Conservation (phyloP, 164 flowering plant genomes). For the Vitis vinifera region DNA sequence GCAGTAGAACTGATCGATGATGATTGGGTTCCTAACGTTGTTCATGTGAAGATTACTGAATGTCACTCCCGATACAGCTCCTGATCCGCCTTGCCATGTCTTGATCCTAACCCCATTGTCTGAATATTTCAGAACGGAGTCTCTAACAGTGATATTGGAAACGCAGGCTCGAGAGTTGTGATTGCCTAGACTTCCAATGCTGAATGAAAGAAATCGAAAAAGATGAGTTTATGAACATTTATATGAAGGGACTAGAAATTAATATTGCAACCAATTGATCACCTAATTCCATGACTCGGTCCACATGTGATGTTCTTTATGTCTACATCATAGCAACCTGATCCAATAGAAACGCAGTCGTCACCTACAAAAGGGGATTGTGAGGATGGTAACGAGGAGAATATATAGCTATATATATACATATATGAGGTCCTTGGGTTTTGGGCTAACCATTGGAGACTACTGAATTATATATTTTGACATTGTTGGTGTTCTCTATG, state of each 20-base stretch:
- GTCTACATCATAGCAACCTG: conserved; percentile 70
- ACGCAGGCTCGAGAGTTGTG: conserved; percentile 82
- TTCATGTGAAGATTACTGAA: conserved; percentile 73
- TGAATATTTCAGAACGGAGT: conserved; percentile 57
- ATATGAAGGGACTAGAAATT: neutral
- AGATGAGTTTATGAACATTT: neutral
- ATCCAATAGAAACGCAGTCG: conserved; percentile 82
- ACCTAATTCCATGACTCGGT: conserved; percentile 96
- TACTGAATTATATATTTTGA: conserved; percentile 60
- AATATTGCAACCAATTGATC: too few relatives aligned
- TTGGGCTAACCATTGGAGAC: conserved; percentile 57
- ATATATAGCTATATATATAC: too few relatives aligned
- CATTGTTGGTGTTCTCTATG: conserved; percentile 63
- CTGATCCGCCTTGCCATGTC: conserved; percentile 95
- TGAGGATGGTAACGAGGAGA: neutral
- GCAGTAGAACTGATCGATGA: conserved; percentile 87
- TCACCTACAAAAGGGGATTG: conserved; percentile 50
- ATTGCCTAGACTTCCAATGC: conserved; percentile 91
- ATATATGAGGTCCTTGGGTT: too few relatives aligned
- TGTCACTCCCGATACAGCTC: conserved; percentile 59
- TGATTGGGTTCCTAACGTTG: conserved; percentile 72
- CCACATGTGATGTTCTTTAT: conserved; percentile 82
- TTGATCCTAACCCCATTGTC: conserved; percentile 85
- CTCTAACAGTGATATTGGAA: conserved; percentile 56
- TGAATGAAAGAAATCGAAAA: conserved; percentile 21